These are phyloP conservation scores for Fusarium sp. DNA, from an alignment of 2,329 filamentous ascomycete genomes.

Conservation along the genomic window DNA sequence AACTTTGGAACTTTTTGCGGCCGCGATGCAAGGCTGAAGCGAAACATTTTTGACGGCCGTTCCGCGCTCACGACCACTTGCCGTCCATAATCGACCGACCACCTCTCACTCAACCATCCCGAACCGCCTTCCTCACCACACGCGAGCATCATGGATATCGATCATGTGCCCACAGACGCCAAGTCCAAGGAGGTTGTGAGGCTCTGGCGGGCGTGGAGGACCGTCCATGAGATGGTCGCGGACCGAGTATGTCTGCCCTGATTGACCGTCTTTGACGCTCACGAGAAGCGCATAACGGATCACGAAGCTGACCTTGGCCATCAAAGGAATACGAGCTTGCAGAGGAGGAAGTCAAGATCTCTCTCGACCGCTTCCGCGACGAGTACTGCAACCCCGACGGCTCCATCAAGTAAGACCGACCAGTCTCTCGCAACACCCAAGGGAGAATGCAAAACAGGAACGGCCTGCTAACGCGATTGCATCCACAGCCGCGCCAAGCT, in stretches of 20 bases:
- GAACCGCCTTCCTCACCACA: conserved; percentile 1
- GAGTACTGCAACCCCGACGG: conserved; percentile 83
- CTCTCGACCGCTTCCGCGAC: conserved; percentile 83
- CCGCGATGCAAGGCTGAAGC: conserved; percentile 47
- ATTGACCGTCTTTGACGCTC: conserved; percentile 15
- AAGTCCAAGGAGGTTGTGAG: conserved; percentile 72
- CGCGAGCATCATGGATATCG: conserved; percentile 54
- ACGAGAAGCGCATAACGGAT: conserved; percentile 8
- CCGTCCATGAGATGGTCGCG: conserved; percentile 93
- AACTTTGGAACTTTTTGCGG: conserved; percentile 43
- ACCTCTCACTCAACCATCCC: conserved; percentile 18
- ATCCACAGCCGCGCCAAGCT: conserved; percentile 81
- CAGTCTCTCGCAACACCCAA: not conserved
- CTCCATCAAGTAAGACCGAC: conserved; percentile 77
- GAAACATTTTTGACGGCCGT: conserved; percentile 48
- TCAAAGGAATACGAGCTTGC: conserved; percentile 90
- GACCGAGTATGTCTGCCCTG: conserved; percentile 77
- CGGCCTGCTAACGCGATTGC: conserved; percentile 9
- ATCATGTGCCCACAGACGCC: conserved; percentile 63
- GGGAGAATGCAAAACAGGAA: not conserved
- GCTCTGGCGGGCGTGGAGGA: conserved; percentile 95
- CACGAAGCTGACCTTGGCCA: conserved; percentile 25
- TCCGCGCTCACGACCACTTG: conserved; percentile 23
- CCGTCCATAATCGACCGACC: conserved; percentile 14
- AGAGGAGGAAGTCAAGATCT: conserved; percentile 90